Evolutionary conservation across 345 rosid species (phyloP), one percentile per base, ranked within the genome.

Genomic region (Ceriops tagal): DNA sequence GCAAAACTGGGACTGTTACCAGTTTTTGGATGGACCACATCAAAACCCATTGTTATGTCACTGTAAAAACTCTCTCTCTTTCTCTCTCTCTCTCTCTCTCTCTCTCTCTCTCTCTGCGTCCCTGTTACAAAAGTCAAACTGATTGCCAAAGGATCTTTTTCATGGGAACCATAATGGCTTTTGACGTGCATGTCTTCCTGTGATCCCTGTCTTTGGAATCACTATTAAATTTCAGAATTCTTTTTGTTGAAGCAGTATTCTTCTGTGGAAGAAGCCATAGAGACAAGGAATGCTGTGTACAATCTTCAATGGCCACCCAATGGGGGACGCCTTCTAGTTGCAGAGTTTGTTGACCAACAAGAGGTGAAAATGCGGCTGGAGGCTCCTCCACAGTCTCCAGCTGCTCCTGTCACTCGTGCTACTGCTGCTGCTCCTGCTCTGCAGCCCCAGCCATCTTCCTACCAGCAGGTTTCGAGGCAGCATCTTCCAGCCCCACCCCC

Each of bases 11-110:
- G 68, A 80, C 67, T 16, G 82, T 90, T 53, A 73, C 84, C 34
- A 81, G 82, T 78, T 96, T 95, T 83, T 95, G 99, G 99, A 95
- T 95, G 99, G 97, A 95, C 60, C 83, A 88, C 46, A 95, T 95
- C 65, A 95, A 95, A 83, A 95, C 99, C 43, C 99, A 95, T 83
- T 95, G 99, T 85, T 95, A 79, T 67, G 92, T 92, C 35, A 83
- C 88, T 46, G 99, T 92, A 88, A 85, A 93, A 52, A 47, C 5
- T 73, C 70, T 49, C 62, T 21, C 74, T 57, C 66, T 71, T 37
- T 43, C 62, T 37, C 28, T 53, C 57, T 53, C 22, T 21, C 74
- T 57, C 66, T 71, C 47, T 43, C 62, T 37, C 28, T 53, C 57
- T 53, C 22, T 10, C n/a, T 1, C 8, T 9, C 9, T 9, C 21